Conservation (phyloP, 1,139 yeast species). For the Sugiyamaella castrensis region DNA sequence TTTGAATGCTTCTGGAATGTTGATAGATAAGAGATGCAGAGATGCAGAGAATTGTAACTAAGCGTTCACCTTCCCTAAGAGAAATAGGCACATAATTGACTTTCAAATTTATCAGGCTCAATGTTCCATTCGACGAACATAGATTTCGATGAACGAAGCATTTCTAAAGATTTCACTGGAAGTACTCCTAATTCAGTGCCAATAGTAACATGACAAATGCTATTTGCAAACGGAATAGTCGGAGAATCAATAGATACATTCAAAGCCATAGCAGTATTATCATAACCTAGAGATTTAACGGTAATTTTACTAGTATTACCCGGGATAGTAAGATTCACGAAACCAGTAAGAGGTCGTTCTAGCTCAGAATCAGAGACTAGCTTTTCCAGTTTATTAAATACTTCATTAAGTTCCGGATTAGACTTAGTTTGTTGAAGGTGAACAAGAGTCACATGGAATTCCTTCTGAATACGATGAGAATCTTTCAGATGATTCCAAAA, state of each 20-base stretch:
- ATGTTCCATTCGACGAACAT: slow-evolving; percentile 23
- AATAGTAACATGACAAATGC: slow-evolving; percentile 68
- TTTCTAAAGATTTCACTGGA: slow-evolving; percentile 51
- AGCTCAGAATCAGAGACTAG: no score
- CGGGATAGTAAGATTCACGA: slow-evolving; percentile 11
- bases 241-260: slow-evolving; percentile 45
- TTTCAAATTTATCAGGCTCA: slow-evolving; percentile 21
- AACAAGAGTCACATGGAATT: slow-evolving; percentile 76
- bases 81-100: slow-evolving; percentile 16
- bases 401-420: neutral
- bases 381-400: neutral
- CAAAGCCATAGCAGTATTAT: slow-evolving; percentile 46
- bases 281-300: slow-evolving; percentile 19
- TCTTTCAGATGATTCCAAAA: slow-evolving; percentile 37
- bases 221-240: slow-evolving; percentile 43
- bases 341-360: no score
- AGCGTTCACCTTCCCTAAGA: no score
- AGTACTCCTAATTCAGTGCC: slow-evolving; percentile 54
- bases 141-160: slow-evolving; percentile 33
- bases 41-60: no score
- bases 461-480: slow-evolving; percentile 47
- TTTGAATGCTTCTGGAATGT: neutral
- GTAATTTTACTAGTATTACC: slow-evolving; percentile 8
- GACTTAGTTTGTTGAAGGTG: slow-evolving; percentile 44
- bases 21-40: neutral